A percentile compares a stretch with the other conserved stretches of the same genome.
Evolutionary conservation across 2,329 filamentous ascomycete species (phyloP).

Genomic region (Pseudovirgaria hyperparasitica): DNA sequence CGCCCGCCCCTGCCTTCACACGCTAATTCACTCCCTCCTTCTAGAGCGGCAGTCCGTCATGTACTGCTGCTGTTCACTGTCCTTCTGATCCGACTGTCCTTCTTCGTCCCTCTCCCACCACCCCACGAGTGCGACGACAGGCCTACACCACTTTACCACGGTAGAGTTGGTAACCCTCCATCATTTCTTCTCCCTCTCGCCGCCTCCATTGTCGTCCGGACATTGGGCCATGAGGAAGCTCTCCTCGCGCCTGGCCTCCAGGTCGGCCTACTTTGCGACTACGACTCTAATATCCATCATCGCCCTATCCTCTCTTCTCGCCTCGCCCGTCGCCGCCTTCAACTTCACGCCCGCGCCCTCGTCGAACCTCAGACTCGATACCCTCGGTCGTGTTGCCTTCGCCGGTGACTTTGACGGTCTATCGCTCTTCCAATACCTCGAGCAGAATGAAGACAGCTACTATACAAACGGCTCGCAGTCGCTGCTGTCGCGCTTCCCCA

Average conservation of each 20-base stretch:
- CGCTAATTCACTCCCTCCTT: no score
- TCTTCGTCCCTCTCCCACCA: no score
- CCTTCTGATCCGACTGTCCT: no score
- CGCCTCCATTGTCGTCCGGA: constrained; percentile 8
- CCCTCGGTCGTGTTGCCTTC: constrained; percentile 72
- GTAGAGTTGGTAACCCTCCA: no score
- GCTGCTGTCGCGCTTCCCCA: constrained; percentile 69
- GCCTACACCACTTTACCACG: no score
- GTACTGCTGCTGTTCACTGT: no score
- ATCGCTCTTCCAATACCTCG: constrained; percentile 75
- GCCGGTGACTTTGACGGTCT: constrained; percentile 85
- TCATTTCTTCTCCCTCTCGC: constrained; percentile 1
- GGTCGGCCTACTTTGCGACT: constrained; percentile 23
- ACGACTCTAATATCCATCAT: constrained; percentile 23
- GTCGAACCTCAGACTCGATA: constrained; percentile 63
- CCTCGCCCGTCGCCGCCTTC: constrained; percentile 15
- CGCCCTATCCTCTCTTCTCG: constrained; percentile 10
- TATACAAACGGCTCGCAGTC: constrained; percentile 68
- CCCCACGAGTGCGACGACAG: no score
- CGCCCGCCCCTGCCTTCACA: no score
- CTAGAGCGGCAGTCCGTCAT: no score
- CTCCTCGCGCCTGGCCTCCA: constrained; percentile 23
- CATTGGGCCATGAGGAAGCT: constrained; percentile 22
- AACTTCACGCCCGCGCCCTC: constrained; percentile 50
- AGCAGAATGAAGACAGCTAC: constrained; percentile 57